Evolutionary conservation across 371 early-diverging fungal species (phyloP), one percentile per base, ranked within the genome.

Genomic region (Parasitella parasitica): DNA sequence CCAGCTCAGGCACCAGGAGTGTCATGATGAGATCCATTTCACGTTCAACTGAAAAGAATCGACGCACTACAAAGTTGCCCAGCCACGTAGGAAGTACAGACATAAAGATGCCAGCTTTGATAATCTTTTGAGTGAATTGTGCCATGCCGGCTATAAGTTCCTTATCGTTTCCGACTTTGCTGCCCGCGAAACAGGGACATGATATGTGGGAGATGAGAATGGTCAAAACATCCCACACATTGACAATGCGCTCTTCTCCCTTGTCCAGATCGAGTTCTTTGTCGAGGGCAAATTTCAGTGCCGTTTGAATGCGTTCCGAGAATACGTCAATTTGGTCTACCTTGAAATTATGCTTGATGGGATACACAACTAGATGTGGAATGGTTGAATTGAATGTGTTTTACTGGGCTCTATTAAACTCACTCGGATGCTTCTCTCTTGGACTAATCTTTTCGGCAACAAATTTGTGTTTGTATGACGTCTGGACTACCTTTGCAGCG

Each of bases 311-410:
- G 9, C 77, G 72, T 4, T 65, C 66, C 3, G 74, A 70, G 39
- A 72, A 77, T 9, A 72, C 61, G 26, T 55, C 61, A 16, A 77
- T 62, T 48, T 70, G 65, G n/a, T 73, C 15, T 27, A 67, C 61
- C 32, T 70, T 74, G 34, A 74, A 74, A 34, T 77, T 73, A 20
- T 77, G 70, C 24, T 67, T 69, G 28, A 77, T 61, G n/a, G 70
- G 66, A 37, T 70, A 69, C 5, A 63, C 26, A 22, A 70, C 70
- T 67, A 24, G 12, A 20, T n/a, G n/a, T n/a, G 35, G 15, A 46
- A 49, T 3, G 5, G 1, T 32, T 32, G 6, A 32, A 32, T 32
- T 32, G n/a, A n/a, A n/a, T n/a, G n/a, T n/a, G n/a, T n/a, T n/a
- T n/a, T n/a, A n/a, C n/a, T n/a, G n/a, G 0, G 15, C 13, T 39